A percentile compares a stretch with the other conserved stretches of the same genome.
phyloP scores from a whole-genome alignment of 192 early-diverging fungal genomes.

The Coemansia sp. region DNA sequence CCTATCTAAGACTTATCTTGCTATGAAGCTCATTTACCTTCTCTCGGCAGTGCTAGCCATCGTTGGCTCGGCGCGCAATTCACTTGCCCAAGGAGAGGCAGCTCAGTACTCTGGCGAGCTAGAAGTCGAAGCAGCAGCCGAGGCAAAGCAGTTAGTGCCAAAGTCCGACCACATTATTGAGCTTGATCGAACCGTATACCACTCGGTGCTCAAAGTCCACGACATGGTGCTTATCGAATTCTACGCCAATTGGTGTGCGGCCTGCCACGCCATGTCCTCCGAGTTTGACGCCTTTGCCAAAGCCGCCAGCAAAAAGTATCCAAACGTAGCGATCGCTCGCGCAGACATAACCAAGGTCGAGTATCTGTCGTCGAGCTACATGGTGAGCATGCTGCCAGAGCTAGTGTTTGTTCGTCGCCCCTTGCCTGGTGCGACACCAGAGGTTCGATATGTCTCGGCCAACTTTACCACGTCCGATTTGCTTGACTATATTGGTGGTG shows the following conservation, averaged over 20 bases:
- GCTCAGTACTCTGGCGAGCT: slow-evolving; percentile 31
- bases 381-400: slow-evolving; percentile 45
- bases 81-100: slow-evolving; percentile 3
- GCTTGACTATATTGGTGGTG: slow-evolving; percentile 40
- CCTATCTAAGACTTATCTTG: neutral
- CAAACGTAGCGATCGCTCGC: slow-evolving; percentile 36
- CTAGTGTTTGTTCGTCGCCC: slow-evolving; percentile 37
- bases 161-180: slow-evolving; percentile 41
- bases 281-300: slow-evolving; percentile 40
- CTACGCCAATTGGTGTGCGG: slow-evolving; percentile 53
- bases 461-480: slow-evolving; percentile 34
- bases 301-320: slow-evolving; percentile 26
- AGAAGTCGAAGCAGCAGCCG: slow-evolving; percentile 18
- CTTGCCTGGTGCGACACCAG: slow-evolving; percentile 21
- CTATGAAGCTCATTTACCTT: slow-evolving; percentile 13
- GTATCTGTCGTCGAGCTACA: slow-evolving; percentile 51
- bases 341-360: slow-evolving; percentile 41
- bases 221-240: slow-evolving; percentile 45
- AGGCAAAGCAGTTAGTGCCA: slow-evolving; percentile 25
- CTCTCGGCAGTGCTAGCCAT: slow-evolving; percentile 10
- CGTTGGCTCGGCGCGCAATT: slow-evolving; percentile 9
- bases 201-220: slow-evolving; percentile 23
- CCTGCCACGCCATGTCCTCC: slow-evolving; percentile 43
- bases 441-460: slow-evolving; percentile 38
- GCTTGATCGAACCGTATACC: slow-evolving; percentile 35